Conservation (phyloP, 139 green algal species). For the Zygnema circumcarinatum region DNA sequence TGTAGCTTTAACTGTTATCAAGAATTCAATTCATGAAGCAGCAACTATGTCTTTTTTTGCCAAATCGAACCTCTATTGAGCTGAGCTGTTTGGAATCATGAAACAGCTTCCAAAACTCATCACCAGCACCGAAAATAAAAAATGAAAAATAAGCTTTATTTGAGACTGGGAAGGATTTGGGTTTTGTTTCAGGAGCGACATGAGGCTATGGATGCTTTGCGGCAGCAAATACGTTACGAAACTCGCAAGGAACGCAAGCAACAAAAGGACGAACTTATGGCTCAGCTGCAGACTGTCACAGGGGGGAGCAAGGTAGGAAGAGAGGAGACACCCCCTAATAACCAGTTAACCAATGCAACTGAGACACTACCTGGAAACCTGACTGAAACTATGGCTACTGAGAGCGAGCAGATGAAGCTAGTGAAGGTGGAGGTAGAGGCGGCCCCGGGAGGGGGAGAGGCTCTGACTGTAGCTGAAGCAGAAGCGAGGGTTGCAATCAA, state of each 20-base stretch:
- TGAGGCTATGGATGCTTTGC: slow-evolving; percentile 23
- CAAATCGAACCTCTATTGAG: too few species aligned
- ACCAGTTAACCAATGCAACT: not conserved
- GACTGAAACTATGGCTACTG: not conserved
- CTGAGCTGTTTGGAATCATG: too few species aligned
- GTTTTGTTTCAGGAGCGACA: slow-evolving; percentile 33
- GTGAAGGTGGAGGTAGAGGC: slow-evolving; percentile 4
- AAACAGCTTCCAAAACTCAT: too few species aligned
- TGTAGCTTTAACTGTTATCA: too few species aligned
- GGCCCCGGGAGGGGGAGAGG: not conserved
- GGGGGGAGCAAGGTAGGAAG: not conserved
- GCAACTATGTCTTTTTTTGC: too few species aligned
- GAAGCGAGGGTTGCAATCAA: not conserved
- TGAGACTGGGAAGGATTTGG: too few species aligned
- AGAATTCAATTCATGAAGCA: too few species aligned
- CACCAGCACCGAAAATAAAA: too few species aligned
- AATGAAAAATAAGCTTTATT: too few species aligned
- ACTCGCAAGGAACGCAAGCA: not conserved
- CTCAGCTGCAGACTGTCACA: slow-evolving; percentile 24
- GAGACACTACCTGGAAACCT: slow-evolving; percentile 8
- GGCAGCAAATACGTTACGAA: slow-evolving; percentile 51
- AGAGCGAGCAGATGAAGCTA: not conserved
- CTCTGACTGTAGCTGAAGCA: not conserved
- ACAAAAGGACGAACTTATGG: slow-evolving; percentile 35
- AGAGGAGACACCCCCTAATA: too few species aligned